Conservation (phyloP, 1,284 basidiomycete species). For the Boletellus deceptivus region DNA sequence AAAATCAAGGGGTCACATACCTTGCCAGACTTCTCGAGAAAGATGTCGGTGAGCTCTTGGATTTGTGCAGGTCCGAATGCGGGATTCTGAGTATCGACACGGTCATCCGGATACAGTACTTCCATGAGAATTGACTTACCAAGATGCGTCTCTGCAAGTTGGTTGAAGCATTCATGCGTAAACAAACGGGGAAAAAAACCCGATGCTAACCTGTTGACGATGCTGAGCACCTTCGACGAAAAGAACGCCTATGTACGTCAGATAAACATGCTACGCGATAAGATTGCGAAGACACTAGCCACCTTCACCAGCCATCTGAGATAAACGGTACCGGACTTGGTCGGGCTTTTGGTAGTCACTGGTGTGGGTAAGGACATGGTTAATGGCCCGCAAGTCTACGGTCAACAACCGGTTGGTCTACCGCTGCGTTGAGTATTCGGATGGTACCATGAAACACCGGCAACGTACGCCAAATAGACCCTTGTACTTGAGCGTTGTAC, state of each 20-base stretch:
- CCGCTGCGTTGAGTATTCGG: not conserved
- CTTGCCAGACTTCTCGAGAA: constrained; percentile 50
- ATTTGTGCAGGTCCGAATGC: constrained; percentile 57
- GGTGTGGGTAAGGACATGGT: constrained; percentile 39
- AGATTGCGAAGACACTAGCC: not conserved
- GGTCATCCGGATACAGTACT: not conserved
- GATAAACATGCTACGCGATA: not conserved
- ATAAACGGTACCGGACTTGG: constrained; percentile 17
- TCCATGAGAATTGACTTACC: not conserved
- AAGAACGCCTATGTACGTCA: not conserved
- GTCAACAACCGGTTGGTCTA: constrained; percentile 28
- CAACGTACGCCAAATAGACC: constrained; percentile 45
- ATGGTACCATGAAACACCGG: not conserved
- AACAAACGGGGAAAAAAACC: not conserved
- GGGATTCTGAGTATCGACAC: constrained; percentile 44
- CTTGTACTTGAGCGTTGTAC: constrained; percentile 48
- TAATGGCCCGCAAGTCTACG: constrained; percentile 36
- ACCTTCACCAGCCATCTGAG: constrained; percentile 34
- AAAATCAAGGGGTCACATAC: constrained; percentile 28
- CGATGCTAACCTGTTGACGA: constrained; percentile 22
- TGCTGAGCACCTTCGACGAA: constrained; percentile 28
- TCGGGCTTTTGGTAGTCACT: constrained; percentile 34
- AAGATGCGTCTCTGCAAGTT: not conserved
- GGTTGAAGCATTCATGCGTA: not conserved
- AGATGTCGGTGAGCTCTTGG: constrained; percentile 54